Evolutionary conservation across 805 yeast genomes (phyloP).

Genomic region (Ogataea henricii): DNA sequence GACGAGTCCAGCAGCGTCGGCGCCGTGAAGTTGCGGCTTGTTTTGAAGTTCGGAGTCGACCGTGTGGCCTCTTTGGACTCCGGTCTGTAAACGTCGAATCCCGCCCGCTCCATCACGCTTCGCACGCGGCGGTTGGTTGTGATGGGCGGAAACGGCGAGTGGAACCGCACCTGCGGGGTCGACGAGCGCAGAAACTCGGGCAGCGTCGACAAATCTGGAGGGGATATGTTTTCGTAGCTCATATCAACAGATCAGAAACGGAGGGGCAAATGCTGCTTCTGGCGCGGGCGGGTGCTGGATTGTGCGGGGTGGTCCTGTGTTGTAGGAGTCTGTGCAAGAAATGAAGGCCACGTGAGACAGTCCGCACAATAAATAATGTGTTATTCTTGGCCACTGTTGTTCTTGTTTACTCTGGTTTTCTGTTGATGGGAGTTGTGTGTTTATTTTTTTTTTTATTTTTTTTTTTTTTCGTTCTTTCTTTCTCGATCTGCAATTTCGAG

Average conservation of each 20-base stretch:
- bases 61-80: constrained; percentile 14
- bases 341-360: neutral
- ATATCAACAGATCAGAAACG: constrained; percentile 8
- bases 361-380: neutral
- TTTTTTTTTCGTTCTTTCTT: neutral
- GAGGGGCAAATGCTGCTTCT: too few species aligned
- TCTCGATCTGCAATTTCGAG: constrained; percentile 3
- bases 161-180: constrained; percentile 37
- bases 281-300: too few species aligned
- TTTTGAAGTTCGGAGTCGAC: constrained; percentile 17
- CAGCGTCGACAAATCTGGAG: constrained; percentile 29
- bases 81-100: constrained; percentile 61
- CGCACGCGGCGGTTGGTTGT: constrained; percentile 60
- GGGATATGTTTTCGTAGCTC: constrained; percentile 18
- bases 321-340: neutral
- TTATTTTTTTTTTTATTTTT: neutral
- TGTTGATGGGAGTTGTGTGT: neutral
- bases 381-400: neutral
- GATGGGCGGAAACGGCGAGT: constrained; percentile 71
- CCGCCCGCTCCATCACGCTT: constrained; percentile 81
- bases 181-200: constrained; percentile 37
- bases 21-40: constrained; percentile 24
- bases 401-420: neutral
- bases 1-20: constrained; percentile 16
- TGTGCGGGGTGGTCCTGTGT: neutral